Conservation (phyloP, 2,329 filamentous ascomycete species). For the Colletotrichum magnum region DNA sequence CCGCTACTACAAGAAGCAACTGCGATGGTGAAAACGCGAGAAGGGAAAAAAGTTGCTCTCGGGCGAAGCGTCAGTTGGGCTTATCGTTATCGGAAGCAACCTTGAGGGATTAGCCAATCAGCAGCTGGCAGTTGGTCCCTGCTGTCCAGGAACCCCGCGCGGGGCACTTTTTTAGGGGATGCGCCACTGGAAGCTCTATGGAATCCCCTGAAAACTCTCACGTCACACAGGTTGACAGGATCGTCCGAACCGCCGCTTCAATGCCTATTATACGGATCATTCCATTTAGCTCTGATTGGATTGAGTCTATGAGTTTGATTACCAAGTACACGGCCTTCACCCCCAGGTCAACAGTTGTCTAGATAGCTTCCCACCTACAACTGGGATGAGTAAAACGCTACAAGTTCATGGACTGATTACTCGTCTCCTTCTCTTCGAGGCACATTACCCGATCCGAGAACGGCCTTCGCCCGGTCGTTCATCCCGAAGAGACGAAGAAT, state of each 20-base stretch:
- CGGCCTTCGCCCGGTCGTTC: slow-evolving; percentile 6
- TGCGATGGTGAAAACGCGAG: slow-evolving; percentile 12
- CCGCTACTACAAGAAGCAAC: slow-evolving; percentile 6
- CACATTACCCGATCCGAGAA: slow-evolving; percentile 28
- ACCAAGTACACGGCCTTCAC: too few species aligned
- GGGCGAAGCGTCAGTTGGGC: slow-evolving; percentile 9
- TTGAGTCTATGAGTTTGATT: too few species aligned
- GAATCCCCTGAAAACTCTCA: background rate
- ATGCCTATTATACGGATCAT: background rate
- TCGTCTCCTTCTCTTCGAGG: slow-evolving; percentile 33
- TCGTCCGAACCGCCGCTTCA: background rate
- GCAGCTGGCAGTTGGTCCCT: background rate
- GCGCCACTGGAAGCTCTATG: background rate
- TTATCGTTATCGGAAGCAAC: slow-evolving; percentile 35
- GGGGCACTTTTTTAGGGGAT: slow-evolving; percentile 29
- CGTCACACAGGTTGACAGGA: background rate
- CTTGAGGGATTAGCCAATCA: slow-evolving; percentile 17
- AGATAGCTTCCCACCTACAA: too few species aligned
- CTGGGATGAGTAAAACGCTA: too few species aligned
- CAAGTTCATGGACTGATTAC: background rate
- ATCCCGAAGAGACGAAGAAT: slow-evolving; percentile 31
- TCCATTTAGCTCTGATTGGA: background rate
- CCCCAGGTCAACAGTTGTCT: too few species aligned
- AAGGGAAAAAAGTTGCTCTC: slow-evolving; percentile 23
- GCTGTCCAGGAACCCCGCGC: slow-evolving; percentile 34